Evolutionary conservation across 371 early-diverging fungal genomes (phyloP), one percentile per base, ranked within the genome.

Genomic region (Apophysomyces variabilis): DNA sequence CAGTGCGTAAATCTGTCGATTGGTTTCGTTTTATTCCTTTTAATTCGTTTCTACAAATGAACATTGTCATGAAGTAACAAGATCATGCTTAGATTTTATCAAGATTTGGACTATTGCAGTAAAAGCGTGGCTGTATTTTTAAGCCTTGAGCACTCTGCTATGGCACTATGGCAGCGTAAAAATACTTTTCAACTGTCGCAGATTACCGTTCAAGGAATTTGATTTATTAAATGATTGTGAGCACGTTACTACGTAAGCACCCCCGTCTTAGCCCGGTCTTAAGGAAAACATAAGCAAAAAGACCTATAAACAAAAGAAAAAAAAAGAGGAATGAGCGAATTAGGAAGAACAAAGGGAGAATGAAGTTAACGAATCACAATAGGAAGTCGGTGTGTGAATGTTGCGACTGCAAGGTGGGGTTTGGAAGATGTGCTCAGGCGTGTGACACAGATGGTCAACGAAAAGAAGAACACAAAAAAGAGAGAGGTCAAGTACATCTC

Each of bases 401-500:
- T 7, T 13, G n/a, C 47, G 4, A 47, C 3, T 26, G 32, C 32
- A 26, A 26, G 3, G 32, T 26, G 7, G 11, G 47, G 18, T 47
- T 18, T 16, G 11, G n/a, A 18, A 47, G 11, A 7, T n/a, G 18
- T 46, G 47, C 6, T 46, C 47, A 14, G 47, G 47, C n/a, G 47
- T 1, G n/a, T 47, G 16, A 11, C 2, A 14, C 7, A 35, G 13
- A 61, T 38, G 26, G 41, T 26, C 56, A 65, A 47, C 44, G 14
- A 35, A 47, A 41, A 36, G 47, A 45, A 58, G 16, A 50, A 65
- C 47, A 35, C 16, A 62, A 32, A 45, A 37, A 26, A 68, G 32
- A 26, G 32, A 3, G 37, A 32, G 60, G 36, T 1, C 45, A 50
- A 54, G 39, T 57, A 38, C 26, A 35, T 54, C 54, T 35, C 26